phyloP scores from a whole-genome alignment of 257 asterid species.

The Nicotiana attenuata region DNA sequence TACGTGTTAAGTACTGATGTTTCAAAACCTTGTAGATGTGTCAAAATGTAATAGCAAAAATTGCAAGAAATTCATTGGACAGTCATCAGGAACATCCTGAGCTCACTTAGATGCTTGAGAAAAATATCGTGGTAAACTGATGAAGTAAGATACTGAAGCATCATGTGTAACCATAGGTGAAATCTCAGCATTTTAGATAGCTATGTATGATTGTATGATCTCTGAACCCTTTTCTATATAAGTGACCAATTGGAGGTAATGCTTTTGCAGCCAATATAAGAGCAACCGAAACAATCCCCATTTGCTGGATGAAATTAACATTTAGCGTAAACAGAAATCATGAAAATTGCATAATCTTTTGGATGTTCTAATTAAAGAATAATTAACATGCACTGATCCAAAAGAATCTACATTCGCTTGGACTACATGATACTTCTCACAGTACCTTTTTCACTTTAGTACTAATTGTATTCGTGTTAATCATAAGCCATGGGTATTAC shows the following conservation, averaged over 20 bases:
- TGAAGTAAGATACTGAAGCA: not conserved
- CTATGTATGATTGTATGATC: not conserved
- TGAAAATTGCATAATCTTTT: not conserved
- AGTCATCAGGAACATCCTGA: not conserved
- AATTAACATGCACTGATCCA: not conserved
- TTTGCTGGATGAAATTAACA: not conserved
- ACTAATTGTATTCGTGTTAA: not conserved
- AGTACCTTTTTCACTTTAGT: not conserved
- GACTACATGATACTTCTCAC: not conserved
- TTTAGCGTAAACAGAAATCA: not conserved
- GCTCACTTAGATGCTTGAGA: not conserved
- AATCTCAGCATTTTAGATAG: not conserved
- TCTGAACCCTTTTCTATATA: not conserved
- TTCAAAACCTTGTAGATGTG: not conserved
- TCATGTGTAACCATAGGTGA: not conserved
- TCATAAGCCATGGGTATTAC: not conserved
- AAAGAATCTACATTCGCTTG: not conserved
- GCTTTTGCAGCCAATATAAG: not conserved
- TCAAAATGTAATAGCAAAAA: not conserved
- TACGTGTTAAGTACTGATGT: not conserved
- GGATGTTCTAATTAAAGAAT: not conserved
- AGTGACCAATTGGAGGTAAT: not conserved
- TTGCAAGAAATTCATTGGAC: not conserved
- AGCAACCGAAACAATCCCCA: not conserved
- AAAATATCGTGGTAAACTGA: not conserved